Base-by-base conservation (phyloP, 805 yeast genomes). In the Saccharomycopsis fibuligera region DNA sequence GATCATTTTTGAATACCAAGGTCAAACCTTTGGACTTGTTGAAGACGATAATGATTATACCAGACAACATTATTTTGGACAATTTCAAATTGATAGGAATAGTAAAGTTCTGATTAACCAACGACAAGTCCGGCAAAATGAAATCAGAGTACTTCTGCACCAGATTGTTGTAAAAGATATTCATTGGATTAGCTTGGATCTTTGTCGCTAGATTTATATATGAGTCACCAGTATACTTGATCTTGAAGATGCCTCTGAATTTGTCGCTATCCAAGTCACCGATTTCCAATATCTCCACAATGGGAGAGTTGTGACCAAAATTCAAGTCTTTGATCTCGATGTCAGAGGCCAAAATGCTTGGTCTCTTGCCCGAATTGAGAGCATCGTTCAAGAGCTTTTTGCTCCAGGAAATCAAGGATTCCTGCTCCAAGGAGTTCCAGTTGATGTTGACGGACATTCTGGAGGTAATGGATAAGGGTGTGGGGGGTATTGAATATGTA, bases 1-100 rank as follows among this genome's bases (percentile, higher is more conserved):
- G 96, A 63, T 88, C 96, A 63, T 88, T 88, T 57, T 90, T 76
- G 67, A 88, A 88, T 27, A 88, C 96, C 36, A 88, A 68, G 0
- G 96, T 88, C 49, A 88, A 72, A 1, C 96, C 96, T 59, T 86
- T 86, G 3, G 84, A 73, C 58, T 85, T 82, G 25, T 84, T 78
- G 62, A 85, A 88, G 3, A 88, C 96, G 53, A 87, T 79, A 47
- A 88, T 83, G 22, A 90, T 88, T 51, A 89, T 88, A 1, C 95
- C 93, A 49, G 81, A 77, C 45, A 88, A 70, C 57, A 74, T 73
- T 53, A 88, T 81, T 48, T 84, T 81, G 36, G 88, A 77, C 47
- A 88, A 68, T 35, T 83, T 81, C 57, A 88, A 70, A 60, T 84
- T 86, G 56, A 88, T 70, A 3, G 96, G 96, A 45, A 88, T 77